Base-by-base conservation (phyloP, 2,329 filamentous ascomycete species). In the Fusarium sp. region DNA sequence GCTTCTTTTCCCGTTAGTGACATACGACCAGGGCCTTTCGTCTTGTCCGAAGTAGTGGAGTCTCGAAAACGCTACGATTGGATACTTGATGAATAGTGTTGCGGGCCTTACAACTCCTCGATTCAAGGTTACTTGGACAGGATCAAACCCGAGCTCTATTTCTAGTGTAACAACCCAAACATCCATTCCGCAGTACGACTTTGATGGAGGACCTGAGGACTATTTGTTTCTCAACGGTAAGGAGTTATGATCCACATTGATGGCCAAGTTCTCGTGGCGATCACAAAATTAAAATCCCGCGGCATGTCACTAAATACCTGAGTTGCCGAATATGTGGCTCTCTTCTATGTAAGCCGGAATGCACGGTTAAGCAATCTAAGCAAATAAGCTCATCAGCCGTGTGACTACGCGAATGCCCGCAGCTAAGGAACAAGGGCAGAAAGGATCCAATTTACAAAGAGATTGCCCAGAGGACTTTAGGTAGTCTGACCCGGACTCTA, bases 371-470 rank as follows among this genome's bases (percentile, higher is more conserved):
- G 60, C 32, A 66, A 69, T 67, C 55, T 62, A 50, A 50, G 48
- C 27, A 70, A 73, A 63, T 72, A 72, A 70, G 60, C 69, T 73
- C 69, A 70, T 60, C 56, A 71, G 53, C 53, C 66, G 54, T 32
- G 48, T 56, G 69, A 45, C 60, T 62, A 66, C 48, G 27, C 56
- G 58, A 62, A 46, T 66, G 33, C 38, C 66, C 53, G 46, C 49
- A 46, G 17, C 48, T 66, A 62, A 50, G 33, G 20, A 26, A 44
- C 69, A 60, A 57, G 65, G 54, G 32, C 46, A 38, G n/a, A 26
- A 50, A 59, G 46, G 59, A 41, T 45, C 69, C 54, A 73, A 66
- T 73, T 70, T 72, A 52, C 67, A 70, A 62, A 41, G 60, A 72
- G 60, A 72, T 72, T 71, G 56, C 46, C 54, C 45, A 60, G 41